These are phyloP conservation scores for Wickerhamiella galacta DNA, from an alignment of 805 yeast species.

Conservation along the genomic window DNA sequence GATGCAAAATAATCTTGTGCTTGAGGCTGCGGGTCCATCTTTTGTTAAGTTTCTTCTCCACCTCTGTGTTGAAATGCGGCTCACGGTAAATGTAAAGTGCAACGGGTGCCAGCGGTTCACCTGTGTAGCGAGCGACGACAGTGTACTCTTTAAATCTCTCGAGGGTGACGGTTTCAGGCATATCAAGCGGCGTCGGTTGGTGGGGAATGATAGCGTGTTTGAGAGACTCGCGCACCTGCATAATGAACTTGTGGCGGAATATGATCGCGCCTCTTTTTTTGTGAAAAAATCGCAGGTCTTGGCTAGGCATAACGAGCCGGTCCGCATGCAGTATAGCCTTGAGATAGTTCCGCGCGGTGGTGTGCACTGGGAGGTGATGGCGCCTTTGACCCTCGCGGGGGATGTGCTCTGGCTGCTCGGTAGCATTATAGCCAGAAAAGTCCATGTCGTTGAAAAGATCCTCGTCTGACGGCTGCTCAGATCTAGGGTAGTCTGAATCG, in stretches of 20 bases:
- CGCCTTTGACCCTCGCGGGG: too few relatives aligned
- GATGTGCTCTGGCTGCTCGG: background rate
- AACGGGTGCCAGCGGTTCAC: conserved; percentile 34
- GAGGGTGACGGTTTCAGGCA: conserved; percentile 35
- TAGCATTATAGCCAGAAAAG: background rate
- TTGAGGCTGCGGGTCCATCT: conserved; percentile 13
- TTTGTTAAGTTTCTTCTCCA: conserved; percentile 8
- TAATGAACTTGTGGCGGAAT: conserved; percentile 51
- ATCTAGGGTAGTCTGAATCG: too few relatives aligned
- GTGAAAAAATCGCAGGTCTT: conserved; percentile 1
- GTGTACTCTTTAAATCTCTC: conserved; percentile 72
- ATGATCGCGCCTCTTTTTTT: conserved; percentile 40
- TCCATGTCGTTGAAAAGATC: background rate
- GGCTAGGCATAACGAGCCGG: background rate
- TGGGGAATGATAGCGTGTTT: conserved; percentile 8
- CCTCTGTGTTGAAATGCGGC: conserved; percentile 22
- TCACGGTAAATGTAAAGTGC: conserved; percentile 44
- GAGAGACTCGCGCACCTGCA: conserved; percentile 29
- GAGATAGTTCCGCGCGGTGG: background rate
- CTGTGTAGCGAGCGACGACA: conserved; percentile 54
- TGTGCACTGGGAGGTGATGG: too few relatives aligned
- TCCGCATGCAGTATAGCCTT: background rate
- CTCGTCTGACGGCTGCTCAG: too few relatives aligned
- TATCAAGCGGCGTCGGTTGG: conserved; percentile 33
- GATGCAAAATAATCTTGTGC: conserved; percentile 14